These are phyloP conservation scores for Thuidium tamariscinum DNA, from an alignment of 225 moss, liverwort and hornwort genomes.

Conservation along the genomic window DNA sequence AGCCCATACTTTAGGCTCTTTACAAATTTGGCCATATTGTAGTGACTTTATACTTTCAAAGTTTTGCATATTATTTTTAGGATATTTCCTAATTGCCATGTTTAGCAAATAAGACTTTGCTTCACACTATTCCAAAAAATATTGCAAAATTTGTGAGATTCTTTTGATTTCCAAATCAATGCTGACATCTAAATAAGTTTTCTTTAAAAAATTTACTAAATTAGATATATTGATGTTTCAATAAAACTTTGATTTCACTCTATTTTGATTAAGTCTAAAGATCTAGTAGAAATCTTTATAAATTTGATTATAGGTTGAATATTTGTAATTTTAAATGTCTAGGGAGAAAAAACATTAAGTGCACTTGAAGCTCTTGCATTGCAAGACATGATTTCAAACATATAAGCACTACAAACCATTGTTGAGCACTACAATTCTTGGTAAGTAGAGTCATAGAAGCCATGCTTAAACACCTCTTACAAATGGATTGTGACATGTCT, in stretches of 20 bases:
- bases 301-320: neutral
- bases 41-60: neutral
- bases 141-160: neutral
- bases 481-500: fast-evolving
- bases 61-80: neutral
- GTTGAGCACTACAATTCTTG: fast-evolving
- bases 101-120: neutral
- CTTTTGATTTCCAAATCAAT: neutral
- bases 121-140: too few species aligned
- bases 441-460: neutral
- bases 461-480: fast-evolving
- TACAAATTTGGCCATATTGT: neutral
- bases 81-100: fast-evolving
- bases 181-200: fast-evolving
- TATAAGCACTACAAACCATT: fast-evolving
- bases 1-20: neutral
- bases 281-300: fast-evolving
- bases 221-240: neutral
- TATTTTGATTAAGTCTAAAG: fast-evolving
- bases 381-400: too few species aligned
- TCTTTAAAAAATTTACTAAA: neutral
- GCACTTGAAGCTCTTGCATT: neutral
- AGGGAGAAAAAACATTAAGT: neutral
- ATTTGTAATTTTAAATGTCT: neutral
- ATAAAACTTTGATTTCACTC: neutral